Percentiles rank a stretch among this genome's conserved stretches.
Conservation (phyloP, 1,139 yeast genomes). For the Hansenula sp. region DNA sequence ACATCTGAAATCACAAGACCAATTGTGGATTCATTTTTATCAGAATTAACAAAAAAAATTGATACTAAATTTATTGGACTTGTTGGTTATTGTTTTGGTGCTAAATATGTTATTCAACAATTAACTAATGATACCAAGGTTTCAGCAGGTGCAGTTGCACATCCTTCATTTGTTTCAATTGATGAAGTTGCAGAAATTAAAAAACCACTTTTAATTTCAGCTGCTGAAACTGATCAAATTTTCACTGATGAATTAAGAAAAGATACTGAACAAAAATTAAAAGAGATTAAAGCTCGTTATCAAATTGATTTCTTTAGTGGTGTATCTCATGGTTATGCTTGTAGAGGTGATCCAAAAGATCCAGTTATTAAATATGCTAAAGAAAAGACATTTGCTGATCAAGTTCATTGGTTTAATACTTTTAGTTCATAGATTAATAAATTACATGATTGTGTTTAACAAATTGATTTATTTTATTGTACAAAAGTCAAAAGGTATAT, state of each 20-base stretch:
- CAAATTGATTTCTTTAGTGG: conserved; percentile 58
- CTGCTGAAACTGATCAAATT: conserved; percentile 63
- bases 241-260: conserved; percentile 63
- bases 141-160: conserved; percentile 69
- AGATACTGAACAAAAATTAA: conserved; percentile 54
- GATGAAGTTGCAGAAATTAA: conserved; percentile 58
- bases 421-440: conserved; percentile 4
- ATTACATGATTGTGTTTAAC: too few species aligned
- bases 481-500: too few species aligned
- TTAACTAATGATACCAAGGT: conserved; percentile 41
- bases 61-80: conserved; percentile 52
- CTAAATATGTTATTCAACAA: conserved; percentile 56
- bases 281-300: conserved; percentile 45
- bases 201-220: conserved; percentile 63
- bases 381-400: conserved; percentile 63
- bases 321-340: conserved; percentile 70
- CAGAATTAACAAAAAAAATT: conserved; percentile 36
- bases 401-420: conserved; percentile 44
- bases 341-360: conserved; percentile 61
- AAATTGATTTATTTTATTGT: too few species aligned
- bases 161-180: conserved; percentile 66
- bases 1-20: conserved; percentile 38
- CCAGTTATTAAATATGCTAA: conserved; percentile 61
- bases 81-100: conserved; percentile 86
- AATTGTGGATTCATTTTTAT: conserved; percentile 40